Conservation (phyloP, 108 stramenopile species). For the Phaeodactylum tricornutum region DNA sequence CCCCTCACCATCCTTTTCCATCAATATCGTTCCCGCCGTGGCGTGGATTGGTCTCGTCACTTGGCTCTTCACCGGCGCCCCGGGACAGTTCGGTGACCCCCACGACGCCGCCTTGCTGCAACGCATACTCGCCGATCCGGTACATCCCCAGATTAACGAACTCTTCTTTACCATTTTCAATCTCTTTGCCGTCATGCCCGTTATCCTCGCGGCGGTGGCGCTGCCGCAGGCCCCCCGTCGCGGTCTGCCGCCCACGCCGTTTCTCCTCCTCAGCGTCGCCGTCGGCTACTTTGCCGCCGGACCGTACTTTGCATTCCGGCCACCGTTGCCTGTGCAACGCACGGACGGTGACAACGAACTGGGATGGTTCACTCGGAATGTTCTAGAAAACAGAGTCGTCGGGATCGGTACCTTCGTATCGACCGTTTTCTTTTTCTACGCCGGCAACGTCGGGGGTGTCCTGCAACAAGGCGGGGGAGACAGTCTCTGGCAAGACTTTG, state of each 20-base stretch:
- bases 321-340: slow-evolving; percentile 8
- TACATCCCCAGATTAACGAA: slow-evolving; percentile 42
- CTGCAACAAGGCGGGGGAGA: background rate
- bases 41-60: too few species aligned
- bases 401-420: slow-evolving; percentile 15
- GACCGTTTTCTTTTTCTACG: slow-evolving; percentile 6
- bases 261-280: slow-evolving; percentile 24
- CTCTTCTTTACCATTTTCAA: slow-evolving; percentile 56
- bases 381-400: slow-evolving; percentile 53
- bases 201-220: slow-evolving; percentile 42
- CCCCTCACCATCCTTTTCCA: too few species aligned
- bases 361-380: slow-evolving; percentile 52
- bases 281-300: slow-evolving; percentile 47
- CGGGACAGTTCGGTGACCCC: background rate
- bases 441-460: background rate
- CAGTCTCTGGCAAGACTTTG: slow-evolving; percentile 16
- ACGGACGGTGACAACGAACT: too few species aligned
- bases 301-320: slow-evolving; percentile 44
- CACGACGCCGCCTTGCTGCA: slow-evolving; percentile 19
- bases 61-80: too few species aligned
- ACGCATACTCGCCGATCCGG: slow-evolving; percentile 38
- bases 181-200: slow-evolving; percentile 31
- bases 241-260: slow-evolving; percentile 41
- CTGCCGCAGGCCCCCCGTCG: slow-evolving; percentile 35
- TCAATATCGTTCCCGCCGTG: too few species aligned